phyloP scores from a whole-genome alignment of 129 eudicot genomes.

The Helichrysum umbraculigerum region DNA sequence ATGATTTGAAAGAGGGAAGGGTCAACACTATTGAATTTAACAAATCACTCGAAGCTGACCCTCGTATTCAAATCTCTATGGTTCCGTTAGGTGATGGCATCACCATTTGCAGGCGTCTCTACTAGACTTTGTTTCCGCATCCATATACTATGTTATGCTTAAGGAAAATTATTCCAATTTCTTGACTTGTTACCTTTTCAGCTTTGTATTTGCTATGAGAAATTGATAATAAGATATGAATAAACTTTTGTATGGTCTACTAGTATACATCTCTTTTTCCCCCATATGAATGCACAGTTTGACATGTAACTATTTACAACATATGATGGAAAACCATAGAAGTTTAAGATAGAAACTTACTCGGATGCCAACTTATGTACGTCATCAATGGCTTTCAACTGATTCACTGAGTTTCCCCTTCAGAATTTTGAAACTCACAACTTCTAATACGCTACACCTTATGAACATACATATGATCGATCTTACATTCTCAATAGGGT shows the following conservation, averaged over 20 bases:
- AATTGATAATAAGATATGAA: too few species aligned
- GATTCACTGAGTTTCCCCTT: background rate
- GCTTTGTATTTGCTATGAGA: too few species aligned
- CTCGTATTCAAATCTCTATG: constrained; percentile 39
- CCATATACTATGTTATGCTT: too few species aligned
- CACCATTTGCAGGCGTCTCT: constrained; percentile 48
- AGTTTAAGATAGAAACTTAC: background rate
- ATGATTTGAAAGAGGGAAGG: background rate
- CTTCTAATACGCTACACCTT: too few species aligned
- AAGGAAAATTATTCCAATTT: too few species aligned
- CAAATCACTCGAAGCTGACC: constrained; percentile 39
- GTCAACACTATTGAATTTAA: constrained; percentile 15
- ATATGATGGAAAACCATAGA: constrained; percentile 2
- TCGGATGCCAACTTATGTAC: background rate
- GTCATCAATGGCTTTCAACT: constrained; percentile 3
- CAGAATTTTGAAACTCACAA: background rate
- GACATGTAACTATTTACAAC: background rate
- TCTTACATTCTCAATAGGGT: constrained; percentile 1
- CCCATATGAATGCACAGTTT: too few species aligned
- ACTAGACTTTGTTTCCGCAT: constrained; percentile 14
- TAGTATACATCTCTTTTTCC: too few species aligned
- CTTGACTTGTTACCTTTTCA: too few species aligned
- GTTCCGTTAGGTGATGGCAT: constrained; percentile 53
- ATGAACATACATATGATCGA: background rate
- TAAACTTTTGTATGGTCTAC: too few species aligned